A percentile compares a stretch with the other conserved stretches of the same genome.
Conservation (phyloP, 179 eudicot species). For the Gypsophila paniculata region DNA sequence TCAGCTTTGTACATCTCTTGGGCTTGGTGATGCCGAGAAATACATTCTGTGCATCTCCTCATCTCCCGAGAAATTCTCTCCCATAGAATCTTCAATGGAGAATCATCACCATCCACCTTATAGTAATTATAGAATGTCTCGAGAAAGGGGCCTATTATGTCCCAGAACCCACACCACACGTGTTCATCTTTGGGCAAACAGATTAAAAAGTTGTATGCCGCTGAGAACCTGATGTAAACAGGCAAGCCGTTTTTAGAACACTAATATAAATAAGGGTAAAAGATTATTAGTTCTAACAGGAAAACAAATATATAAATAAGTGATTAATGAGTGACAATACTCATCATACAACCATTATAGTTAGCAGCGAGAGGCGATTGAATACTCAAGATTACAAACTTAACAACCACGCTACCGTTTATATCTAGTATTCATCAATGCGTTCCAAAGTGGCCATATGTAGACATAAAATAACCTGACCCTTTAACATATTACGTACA, state of each 20-base stretch:
- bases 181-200: slow-evolving; percentile 54
- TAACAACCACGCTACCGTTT: not conserved
- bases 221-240: slow-evolving; percentile 66
- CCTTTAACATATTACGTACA: not conserved
- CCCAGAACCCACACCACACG: slow-evolving; percentile 85
- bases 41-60: slow-evolving; percentile 78
- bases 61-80: slow-evolving; percentile 63
- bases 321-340: not conserved
- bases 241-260: slow-evolving; percentile 1
- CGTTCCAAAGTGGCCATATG: not conserved
- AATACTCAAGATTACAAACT: not conserved
- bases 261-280: not conserved
- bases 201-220: slow-evolving; percentile 72
- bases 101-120: slow-evolving; percentile 55
- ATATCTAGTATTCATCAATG: not conserved
- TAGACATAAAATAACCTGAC: slow-evolving; percentile 3
- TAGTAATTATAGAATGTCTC: slow-evolving; percentile 87
- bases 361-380: not conserved
- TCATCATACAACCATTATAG: not conserved
- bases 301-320: not conserved
- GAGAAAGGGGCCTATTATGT: slow-evolving; percentile 78
- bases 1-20: slow-evolving; percentile 69
- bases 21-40: slow-evolving; percentile 86
- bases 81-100: slow-evolving; percentile 82
- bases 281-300: not conserved